phyloP scores from a whole-genome alignment of 2,329 filamentous ascomycete genomes.

The Talaromyces piceae region DNA sequence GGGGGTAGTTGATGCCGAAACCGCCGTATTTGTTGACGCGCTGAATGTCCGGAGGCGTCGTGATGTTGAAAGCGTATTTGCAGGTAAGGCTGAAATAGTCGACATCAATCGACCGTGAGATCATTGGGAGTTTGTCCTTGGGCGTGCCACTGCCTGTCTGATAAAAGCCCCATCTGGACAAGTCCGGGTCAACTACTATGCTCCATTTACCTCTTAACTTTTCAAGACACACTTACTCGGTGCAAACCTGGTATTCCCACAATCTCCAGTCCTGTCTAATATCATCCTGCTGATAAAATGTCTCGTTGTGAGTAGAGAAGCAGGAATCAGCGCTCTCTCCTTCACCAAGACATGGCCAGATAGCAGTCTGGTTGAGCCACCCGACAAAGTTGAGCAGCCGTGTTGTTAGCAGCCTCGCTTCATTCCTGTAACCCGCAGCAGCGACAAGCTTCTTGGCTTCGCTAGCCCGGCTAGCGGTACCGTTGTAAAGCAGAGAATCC shows the following conservation, averaged over 20 bases:
- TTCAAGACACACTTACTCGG: slow-evolving; percentile 24
- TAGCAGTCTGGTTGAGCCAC: slow-evolving; percentile 42
- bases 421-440: slow-evolving; percentile 42
- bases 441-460: slow-evolving; percentile 40
- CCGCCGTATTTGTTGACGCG: slow-evolving; percentile 69
- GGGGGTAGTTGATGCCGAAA: slow-evolving; percentile 63
- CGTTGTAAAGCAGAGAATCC: slow-evolving; percentile 36
- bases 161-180: slow-evolving; percentile 65
- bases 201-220: background rate
- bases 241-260: slow-evolving; percentile 55
- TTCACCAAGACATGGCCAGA: slow-evolving; percentile 31
- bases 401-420: slow-evolving; percentile 36
- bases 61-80: slow-evolving; percentile 62
- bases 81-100: slow-evolving; percentile 58
- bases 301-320: slow-evolving; percentile 43
- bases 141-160: slow-evolving; percentile 66
- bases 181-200: background rate
- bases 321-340: slow-evolving; percentile 43
- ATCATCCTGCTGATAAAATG: slow-evolving; percentile 40
- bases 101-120: slow-evolving; percentile 63
- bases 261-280: slow-evolving; percentile 39
- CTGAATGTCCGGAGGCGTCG: slow-evolving; percentile 52
- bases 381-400: slow-evolving; percentile 52
- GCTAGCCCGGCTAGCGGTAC: slow-evolving; percentile 28
- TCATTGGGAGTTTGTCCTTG: slow-evolving; percentile 54